Percentiles rank a stretch among this genome's conserved stretches.
phyloP scores from a whole-genome alignment of 805 yeast species.

The Candida takata region DNA sequence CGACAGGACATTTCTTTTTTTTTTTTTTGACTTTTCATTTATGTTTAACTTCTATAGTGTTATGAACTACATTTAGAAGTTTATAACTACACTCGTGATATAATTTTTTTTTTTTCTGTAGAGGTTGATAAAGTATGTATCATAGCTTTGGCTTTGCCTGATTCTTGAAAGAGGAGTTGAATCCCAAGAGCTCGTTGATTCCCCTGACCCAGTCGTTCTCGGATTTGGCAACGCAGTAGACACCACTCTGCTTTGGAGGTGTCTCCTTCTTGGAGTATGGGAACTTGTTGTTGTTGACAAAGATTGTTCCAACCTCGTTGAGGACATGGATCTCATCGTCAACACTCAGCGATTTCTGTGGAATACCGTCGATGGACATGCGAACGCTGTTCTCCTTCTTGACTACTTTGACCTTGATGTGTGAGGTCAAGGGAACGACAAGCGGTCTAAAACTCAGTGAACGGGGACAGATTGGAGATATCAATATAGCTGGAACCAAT shows the following conservation, averaged over 20 bases:
- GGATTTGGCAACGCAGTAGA: slow-evolving; percentile 80
- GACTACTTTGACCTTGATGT: slow-evolving; percentile 56
- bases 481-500: slow-evolving; percentile 66
- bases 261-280: slow-evolving; percentile 28
- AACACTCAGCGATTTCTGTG: slow-evolving; percentile 55
- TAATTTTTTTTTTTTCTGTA: not conserved
- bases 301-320: slow-evolving; percentile 57
- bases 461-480: slow-evolving; percentile 90
- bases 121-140: not conserved
- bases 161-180: slow-evolving; percentile 74
- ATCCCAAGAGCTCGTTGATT: slow-evolving; percentile 80
- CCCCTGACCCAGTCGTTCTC: slow-evolving; percentile 92
- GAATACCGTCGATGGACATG: slow-evolving; percentile 78
- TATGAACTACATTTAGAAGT: too few relatives aligned
- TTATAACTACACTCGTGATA: too few relatives aligned
- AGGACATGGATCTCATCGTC: slow-evolving; percentile 78
- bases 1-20: slow-evolving; percentile 28
- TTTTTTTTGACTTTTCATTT: not conserved
- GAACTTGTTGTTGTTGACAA: slow-evolving; percentile 42
- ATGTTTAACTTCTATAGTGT: too few relatives aligned
- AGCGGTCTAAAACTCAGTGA: slow-evolving; percentile 87
- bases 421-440: slow-evolving; percentile 71
- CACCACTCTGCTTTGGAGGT: slow-evolving; percentile 40
- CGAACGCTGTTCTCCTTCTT: slow-evolving; percentile 41
- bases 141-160: slow-evolving; percentile 21